A percentile compares a stretch with the other conserved stretches of the same genome.
These are phyloP conservation scores for Daldinia sp. DNA, from an alignment of 2,329 filamentous ascomycete genomes.

Conservation along the genomic window DNA sequence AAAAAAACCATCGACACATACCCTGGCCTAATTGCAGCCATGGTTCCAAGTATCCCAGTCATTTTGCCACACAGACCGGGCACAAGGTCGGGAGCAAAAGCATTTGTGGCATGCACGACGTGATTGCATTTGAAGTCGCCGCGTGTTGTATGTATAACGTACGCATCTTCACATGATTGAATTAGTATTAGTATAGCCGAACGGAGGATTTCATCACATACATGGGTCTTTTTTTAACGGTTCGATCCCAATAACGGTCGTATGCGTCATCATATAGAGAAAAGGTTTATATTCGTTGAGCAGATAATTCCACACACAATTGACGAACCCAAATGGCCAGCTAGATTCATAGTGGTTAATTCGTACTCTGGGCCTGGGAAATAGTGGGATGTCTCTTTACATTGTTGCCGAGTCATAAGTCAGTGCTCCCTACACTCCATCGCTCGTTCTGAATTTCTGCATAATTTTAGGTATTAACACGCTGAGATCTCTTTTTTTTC, in stretches of 20 bases:
- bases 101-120: slow-evolving; percentile 67
- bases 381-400: too few species aligned
- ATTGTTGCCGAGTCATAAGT: slow-evolving; percentile 58
- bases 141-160: slow-evolving; percentile 54
- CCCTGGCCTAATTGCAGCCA: slow-evolving; percentile 59
- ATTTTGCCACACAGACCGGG: slow-evolving; percentile 57
- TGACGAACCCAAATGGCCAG: slow-evolving; percentile 62
- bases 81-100: slow-evolving; percentile 59
- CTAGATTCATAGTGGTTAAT: too few species aligned
- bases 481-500: not conserved
- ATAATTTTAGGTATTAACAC: not conserved
- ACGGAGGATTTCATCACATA: not conserved
- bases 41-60: slow-evolving; percentile 57
- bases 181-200: not conserved
- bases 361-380: too few species aligned
- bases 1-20: not conserved
- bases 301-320: slow-evolving; percentile 54
- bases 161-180: too few species aligned
- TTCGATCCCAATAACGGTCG: slow-evolving; percentile 48
- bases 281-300: slow-evolving; percentile 41
- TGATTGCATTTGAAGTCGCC: slow-evolving; percentile 57
- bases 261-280: slow-evolving; percentile 28
- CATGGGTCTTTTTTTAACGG: slow-evolving; percentile 37
- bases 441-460: slow-evolving; percentile 49
- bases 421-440: slow-evolving; percentile 52